Conservation (phyloP, 2,329 filamentous ascomycete species). For the Shiraia sp. region DNA sequence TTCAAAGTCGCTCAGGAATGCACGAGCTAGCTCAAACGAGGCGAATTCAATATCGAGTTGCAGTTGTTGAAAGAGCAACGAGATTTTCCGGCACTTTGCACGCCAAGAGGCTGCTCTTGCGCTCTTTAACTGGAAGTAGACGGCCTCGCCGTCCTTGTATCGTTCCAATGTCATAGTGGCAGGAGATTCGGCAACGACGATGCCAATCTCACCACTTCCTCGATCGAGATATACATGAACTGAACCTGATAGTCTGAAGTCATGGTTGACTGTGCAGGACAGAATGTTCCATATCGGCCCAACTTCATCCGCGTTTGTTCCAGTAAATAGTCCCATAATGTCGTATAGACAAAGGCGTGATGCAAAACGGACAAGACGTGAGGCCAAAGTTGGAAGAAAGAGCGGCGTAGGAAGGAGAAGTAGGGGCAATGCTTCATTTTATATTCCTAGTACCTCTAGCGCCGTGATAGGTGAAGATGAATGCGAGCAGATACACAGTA, state of each 20-base stretch:
- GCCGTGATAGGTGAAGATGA: too few species aligned
- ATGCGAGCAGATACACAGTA: too few species aligned
- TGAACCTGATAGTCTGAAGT: constrained; percentile 3
- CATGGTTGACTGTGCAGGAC: constrained; percentile 10
- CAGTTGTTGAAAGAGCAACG: constrained; percentile 11
- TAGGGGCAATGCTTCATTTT: too few species aligned
- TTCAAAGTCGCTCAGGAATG: constrained; percentile 14
- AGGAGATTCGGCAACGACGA: constrained; percentile 6
- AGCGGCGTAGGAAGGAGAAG: too few species aligned
- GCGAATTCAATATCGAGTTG: constrained; percentile 24
- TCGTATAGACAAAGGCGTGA: too few species aligned
- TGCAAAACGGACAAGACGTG: too few species aligned
- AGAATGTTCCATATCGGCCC: constrained; percentile 11
- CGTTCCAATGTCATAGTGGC: constrained; percentile 5
- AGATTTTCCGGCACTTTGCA: constrained; percentile 15
- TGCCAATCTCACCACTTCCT: constrained; percentile 19
- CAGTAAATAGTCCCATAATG: too few species aligned
- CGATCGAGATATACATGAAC: constrained; percentile 16
- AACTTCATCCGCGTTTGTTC: too few species aligned
- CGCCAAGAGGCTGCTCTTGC: constrained; percentile 17
- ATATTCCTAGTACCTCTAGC: too few species aligned
- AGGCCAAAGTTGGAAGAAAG: too few species aligned
- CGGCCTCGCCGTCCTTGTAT: constrained; percentile 1
- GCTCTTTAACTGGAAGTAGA: constrained; percentile 17
- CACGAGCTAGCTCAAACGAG: constrained; percentile 1